Conservation (phyloP, 495 filamentous ascomycete species). For the Margaritispora aquatica region DNA sequence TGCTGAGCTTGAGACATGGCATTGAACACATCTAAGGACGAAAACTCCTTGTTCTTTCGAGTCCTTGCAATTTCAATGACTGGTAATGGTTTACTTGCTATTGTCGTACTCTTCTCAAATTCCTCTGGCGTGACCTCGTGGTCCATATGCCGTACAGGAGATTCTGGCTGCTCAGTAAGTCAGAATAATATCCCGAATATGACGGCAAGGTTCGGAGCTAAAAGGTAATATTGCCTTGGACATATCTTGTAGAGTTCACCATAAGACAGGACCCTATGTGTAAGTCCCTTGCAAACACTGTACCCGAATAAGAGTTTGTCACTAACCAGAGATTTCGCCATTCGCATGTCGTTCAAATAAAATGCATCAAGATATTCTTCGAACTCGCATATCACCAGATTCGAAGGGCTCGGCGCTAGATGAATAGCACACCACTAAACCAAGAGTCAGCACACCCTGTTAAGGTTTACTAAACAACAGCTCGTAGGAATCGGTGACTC, state of each 20-base stretch:
- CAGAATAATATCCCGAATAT: too few relatives aligned
- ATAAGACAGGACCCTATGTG: too few relatives aligned
- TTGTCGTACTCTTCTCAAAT: constrained; percentile 56
- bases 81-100: constrained; percentile 74
- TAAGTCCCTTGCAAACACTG: too few relatives aligned
- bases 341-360: not conserved
- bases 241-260: too few relatives aligned
- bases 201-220: too few relatives aligned
- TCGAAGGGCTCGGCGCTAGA: constrained; percentile 52
- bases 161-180: too few relatives aligned
- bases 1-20: constrained; percentile 84
- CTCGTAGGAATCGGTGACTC: too few relatives aligned
- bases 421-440: constrained; percentile 83
- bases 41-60: constrained; percentile 64
- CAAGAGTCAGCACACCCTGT: too few relatives aligned
- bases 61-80: constrained; percentile 70
- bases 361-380: constrained; percentile 72
- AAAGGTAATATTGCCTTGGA: too few relatives aligned
- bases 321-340: constrained; percentile 41
- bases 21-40: constrained; percentile 89
- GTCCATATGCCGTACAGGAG: constrained; percentile 30
- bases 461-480: too few relatives aligned
- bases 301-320: too few relatives aligned
- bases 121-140: constrained; percentile 48
- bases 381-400: constrained; percentile 84